Conservation (phyloP, 2,329 filamentous ascomycete species). For the Claviceps capensis region DNA sequence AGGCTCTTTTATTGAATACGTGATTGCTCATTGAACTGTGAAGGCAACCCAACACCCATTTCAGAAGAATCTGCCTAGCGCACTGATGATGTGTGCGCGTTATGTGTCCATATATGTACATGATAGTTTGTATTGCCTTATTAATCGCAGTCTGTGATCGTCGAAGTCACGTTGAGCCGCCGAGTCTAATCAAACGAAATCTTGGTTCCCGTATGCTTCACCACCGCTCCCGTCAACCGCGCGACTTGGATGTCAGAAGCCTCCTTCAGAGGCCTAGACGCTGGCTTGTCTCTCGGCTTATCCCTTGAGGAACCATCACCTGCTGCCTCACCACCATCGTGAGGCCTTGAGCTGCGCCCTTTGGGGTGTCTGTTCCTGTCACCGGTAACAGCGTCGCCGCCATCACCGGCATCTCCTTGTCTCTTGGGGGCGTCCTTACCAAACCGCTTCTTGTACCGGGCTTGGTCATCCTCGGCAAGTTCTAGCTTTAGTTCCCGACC, state of each 20-base stretch:
- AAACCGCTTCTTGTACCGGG: constrained; percentile 86
- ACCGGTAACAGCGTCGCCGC: constrained; percentile 6
- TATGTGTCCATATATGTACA: not conserved
- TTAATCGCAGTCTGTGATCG: not conserved
- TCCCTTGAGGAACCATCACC: constrained; percentile 12
- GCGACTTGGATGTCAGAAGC: constrained; percentile 36
- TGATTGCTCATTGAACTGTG: too few species aligned
- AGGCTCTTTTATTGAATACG: too few species aligned
- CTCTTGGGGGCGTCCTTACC: constrained; percentile 51
- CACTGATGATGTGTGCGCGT: not conserved
- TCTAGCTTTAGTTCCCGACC: constrained; percentile 77
- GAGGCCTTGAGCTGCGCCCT: constrained; percentile 26
- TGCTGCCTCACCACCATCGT: constrained; percentile 3
- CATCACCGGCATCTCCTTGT: constrained; percentile 10
- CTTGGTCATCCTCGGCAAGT: constrained; percentile 81
- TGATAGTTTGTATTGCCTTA: not conserved
- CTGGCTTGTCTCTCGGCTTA: constrained; percentile 3
- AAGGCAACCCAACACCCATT: too few species aligned
- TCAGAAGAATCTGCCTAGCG: too few species aligned
- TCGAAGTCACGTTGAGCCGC: not conserved
- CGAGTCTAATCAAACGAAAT: constrained; percentile 56
- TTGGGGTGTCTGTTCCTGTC: constrained; percentile 13
- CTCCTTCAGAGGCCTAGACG: constrained; percentile 26
- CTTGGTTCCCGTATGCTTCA: constrained; percentile 68
- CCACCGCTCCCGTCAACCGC: constrained; percentile 65